Base-by-base conservation (phyloP, 345 rosid genomes). In the Populus ilicifolia region DNA sequence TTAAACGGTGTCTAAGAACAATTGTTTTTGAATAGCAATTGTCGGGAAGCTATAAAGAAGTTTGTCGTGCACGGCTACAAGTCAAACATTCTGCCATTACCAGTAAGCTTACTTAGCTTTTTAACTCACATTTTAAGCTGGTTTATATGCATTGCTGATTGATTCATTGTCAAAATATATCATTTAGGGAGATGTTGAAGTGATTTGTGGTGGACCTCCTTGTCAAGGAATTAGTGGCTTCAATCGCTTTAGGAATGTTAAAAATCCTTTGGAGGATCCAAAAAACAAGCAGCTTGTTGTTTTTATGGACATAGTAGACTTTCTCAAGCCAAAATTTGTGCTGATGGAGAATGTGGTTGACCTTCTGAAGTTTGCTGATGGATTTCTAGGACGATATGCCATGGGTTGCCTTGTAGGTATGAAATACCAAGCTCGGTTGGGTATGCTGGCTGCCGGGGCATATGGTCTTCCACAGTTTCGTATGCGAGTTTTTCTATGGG, bases 301-400 rank as follows among this genome's bases (percentile, higher is more conserved):
- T 33, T 94, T 81, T 25, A 94, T 91, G 98, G 83, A 92, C 5
- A 82, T 90, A 7, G 94, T 92, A 0, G 87, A 92, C 6, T 90
- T 39, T 72, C 73, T 94, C 20, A 89, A 83, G 84, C 98, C 96
- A 0, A 88, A 80, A n/a, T 92, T 69, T 71, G 89, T 91, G 0
- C 75, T 94, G 69, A 91, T 92, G 97, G 98, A 94, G 73, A 92
- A 94, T 54, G 96, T 91, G 1, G 97, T 90, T 1, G 98, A 94
- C 50, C 79, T 92, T 10, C 63, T 94, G 5, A 92, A 83, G 79
- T 89, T 92, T 75, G 78, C 85, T 1, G 70, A 75, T 68, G 94
- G 97, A 13, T 82, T 75, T 74, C 82, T 89, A 67, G 96, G 96
- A 5, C 83, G 93, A 12, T 90, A 90, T 85, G 97, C 92, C 10